Evolutionary conservation across 1,284 basidiomycete genomes (phyloP), one percentile per base, ranked within the genome.

Genomic region (Coniferiporia sulphurascens): DNA sequence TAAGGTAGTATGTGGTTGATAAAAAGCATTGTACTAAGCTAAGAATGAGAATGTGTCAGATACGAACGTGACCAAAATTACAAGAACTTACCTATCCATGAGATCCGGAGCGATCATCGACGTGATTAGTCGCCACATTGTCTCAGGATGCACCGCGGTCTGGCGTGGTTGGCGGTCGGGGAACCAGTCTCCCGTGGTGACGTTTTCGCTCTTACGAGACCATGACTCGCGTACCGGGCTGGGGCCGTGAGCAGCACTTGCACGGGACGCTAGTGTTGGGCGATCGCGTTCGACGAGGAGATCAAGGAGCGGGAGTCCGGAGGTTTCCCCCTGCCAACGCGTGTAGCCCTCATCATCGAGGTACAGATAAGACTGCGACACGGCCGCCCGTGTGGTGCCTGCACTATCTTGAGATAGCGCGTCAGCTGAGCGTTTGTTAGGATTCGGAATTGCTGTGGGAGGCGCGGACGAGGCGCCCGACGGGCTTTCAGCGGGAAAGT

Each of bases 1-100:
- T 84, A 55, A 95, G 80, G 64, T 95, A 91, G 69, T 92, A 93
- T n/a, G 91, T 90, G 44, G 93, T 95, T 19, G 91, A 93, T 57
- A 95, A 76, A 72, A 86, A 89, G 69, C 84, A 89, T 67, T 89
- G 87, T 3, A 90, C 87, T 59, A 91, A 78, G 66, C 87, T 91
- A 49, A 48, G 60, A 49, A 55, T 35, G 60, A 56, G 53, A 50
- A 71, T 66, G 64, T 32, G 46, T 17, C 55, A 52, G 49, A 32
- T 15, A 55, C 36, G 58, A 41, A 58, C 21, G 44, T 54, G 34
- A 49, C 44, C 49, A 49, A 35, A 56, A 62, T 36, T 34, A 56
- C 15, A 38, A 19, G 13, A 35, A 67, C 77, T 65, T 69, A 86
- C 89, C 82, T 92, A 72, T 95, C 93, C 91, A 95, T 95, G 53